Conservation (phyloP, 805 yeast genomes). For the Komagataella ulmi region DNA sequence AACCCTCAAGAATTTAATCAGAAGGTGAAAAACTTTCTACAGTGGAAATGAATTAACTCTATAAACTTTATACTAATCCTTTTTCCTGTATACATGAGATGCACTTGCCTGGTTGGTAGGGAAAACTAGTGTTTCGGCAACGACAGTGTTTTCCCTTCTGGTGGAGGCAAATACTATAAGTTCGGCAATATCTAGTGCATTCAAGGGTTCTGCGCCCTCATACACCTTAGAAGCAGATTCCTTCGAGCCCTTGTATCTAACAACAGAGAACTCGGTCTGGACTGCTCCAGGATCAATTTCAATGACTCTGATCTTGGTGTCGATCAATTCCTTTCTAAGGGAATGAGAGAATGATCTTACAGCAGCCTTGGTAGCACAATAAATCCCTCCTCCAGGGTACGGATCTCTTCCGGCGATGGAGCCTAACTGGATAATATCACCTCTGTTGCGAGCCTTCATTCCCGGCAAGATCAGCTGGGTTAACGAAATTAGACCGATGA, state of each 20-base stretch:
- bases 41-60: conserved; percentile 6
- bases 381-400: conserved; percentile 68
- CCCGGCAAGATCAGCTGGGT: conserved; percentile 70
- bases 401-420: conserved; percentile 74
- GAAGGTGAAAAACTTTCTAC: conserved; percentile 22
- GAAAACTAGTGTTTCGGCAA: conserved; percentile 74
- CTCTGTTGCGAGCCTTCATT: conserved; percentile 55
- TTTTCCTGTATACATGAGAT: conserved; percentile 33
- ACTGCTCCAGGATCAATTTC: conserved; percentile 74
- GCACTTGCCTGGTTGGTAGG: conserved; percentile 81
- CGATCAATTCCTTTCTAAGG: conserved; percentile 41
- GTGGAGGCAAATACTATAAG: conserved; percentile 53
- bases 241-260: conserved; percentile 51
- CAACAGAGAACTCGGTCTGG: conserved; percentile 62
- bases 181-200: conserved; percentile 67
- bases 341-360: conserved; percentile 60
- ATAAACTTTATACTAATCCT: background rate
- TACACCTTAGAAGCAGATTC: conserved; percentile 52
- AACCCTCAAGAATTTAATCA: conserved; percentile 42
- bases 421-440: conserved; percentile 65
- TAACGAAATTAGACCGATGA: conserved; percentile 68
- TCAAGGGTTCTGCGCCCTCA: conserved; percentile 53
- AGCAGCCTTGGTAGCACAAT: conserved; percentile 67
- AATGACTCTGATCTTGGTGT: conserved; percentile 47
- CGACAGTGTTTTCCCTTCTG: conserved; percentile 57